Evolutionary conservation across 768 basidiomycete genomes (phyloP), one percentile per base, ranked within the genome.

Genomic region (Psilocybe cubensis): DNA sequence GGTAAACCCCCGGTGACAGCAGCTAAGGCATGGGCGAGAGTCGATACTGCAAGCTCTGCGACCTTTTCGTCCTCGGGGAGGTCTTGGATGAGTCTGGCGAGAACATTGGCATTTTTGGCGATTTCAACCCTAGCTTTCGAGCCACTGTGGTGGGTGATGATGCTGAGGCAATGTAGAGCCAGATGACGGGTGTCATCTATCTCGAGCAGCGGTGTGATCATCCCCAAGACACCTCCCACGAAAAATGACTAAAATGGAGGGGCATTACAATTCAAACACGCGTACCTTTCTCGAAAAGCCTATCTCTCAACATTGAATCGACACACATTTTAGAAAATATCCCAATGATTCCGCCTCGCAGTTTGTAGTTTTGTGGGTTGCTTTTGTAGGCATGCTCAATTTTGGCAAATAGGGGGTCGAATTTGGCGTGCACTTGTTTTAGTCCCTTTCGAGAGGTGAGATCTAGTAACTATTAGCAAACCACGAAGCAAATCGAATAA

Each of bases 261-360:
- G 18, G 29, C 10, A 29, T 11, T 40, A 12, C 57, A n/a, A n/a
- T n/a, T n/a, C 24, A 38, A 48, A 4, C 45, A 28, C 2, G 17
- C 28, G 2, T 53, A 86, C 86, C 86, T 75, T 78, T 78, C 38
- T 79, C 73, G 61, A 85, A 79, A 11, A 89, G 71, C 56, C 82
- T 82, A 67, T 87, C 80, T n/a, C 88, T 75, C 52, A 88, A 67
- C 35, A 88, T 73, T 3, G 83, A 75, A 65, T 88, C 87, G 0
- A 75, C 76, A 29, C 77, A 86, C 83, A 88, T 84, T 63, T 83
- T 84, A 12, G 84, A 79, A 59, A 81, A 86, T 48, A 89, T 83
- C 11, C 80, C 83, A 5, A 85, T 74, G 46, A 88, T 80, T 0
- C 81, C 85, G 0, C 84, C 86, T 43, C 71, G 69, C 12, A 88